Evolutionary conservation across 2,329 filamentous ascomycete genomes (phyloP), one percentile per base, ranked within the genome.

Genomic region (Cercospora sesami): DNA sequence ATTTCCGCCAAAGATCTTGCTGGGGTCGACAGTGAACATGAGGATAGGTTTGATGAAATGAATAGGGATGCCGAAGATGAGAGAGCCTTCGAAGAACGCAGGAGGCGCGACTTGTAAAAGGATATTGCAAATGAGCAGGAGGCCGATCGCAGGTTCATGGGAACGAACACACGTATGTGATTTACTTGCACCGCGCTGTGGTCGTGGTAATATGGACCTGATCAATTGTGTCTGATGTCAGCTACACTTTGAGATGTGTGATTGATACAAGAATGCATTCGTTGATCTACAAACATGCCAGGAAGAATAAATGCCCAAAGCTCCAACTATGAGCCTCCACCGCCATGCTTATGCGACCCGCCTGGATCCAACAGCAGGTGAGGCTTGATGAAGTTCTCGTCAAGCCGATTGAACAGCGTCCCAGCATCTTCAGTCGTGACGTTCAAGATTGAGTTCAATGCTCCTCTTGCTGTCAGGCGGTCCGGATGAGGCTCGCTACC

Each of bases 311-410:
- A 30, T 23, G 12, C 39, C n/a, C 39, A 36, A 55, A 42, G 16
- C 23, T 31, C 42, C 60, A 55, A 57, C 31, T 45, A 65, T 23
- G 53, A 60, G 33, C 63, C 23, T 21, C 63, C 57, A 16, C 63
- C 57, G 36, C 57, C 63, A n/a, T 67, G 57, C 39, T 70, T 72
- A 31, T 65, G 66, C 6, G 69, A 68, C 21, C 73, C 74, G n/a
- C 75, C 73, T 0, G 80, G 91, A 80, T 97, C 94, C 21, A 98
- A 85, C 72, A 98, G 80, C 65, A 98, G 81, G 77, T 90, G 92
- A 18, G 94, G 94, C 83, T 98, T 98, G 80, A 98, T 94, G 79
- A 93, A 97, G 69, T 94, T 93, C 80, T 99, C 95, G 78, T 99
- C 95, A 68, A 99, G 83, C 80, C 97, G 94, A 73, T 89, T 90